Evolutionary conservation across 2,329 filamentous ascomycete genomes (phyloP).

Genomic region (Bisporella sp.): DNA sequence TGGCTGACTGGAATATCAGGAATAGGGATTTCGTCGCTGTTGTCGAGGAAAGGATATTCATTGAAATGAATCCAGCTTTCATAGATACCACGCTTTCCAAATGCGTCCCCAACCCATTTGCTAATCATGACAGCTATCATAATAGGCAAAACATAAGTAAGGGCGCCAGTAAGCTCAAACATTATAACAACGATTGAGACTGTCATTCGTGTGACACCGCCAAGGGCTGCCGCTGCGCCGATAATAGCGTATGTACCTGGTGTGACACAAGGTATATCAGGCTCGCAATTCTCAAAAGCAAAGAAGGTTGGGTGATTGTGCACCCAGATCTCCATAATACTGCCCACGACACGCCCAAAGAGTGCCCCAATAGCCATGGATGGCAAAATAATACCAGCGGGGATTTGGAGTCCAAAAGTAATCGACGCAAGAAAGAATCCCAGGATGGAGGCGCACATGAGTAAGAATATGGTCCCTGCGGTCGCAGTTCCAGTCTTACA

Average conservation of each 20-base stretch:
- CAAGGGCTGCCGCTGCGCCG: constrained; percentile 88
- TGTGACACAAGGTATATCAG: constrained; percentile 81
- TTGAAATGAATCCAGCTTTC: constrained; percentile 97
- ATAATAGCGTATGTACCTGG: constrained; percentile 96
- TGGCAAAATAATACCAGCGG: constrained; percentile 90
- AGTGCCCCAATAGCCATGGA: constrained; percentile 94
- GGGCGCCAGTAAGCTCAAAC: constrained; percentile 94
- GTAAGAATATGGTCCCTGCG: constrained; percentile 71
- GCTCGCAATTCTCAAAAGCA: constrained; percentile 73
- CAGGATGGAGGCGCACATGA: constrained; percentile 74
- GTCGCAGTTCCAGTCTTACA: constrained; percentile 84
- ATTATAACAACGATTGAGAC: constrained; percentile 99
- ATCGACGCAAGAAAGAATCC: constrained; percentile 81
- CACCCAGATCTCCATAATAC: constrained; percentile 85
- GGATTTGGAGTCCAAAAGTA: constrained; percentile 91
- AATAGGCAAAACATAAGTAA: constrained; percentile 94
- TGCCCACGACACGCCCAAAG: constrained; percentile 81
- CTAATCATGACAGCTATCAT: constrained; percentile 98
- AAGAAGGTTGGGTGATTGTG: constrained; percentile 69
- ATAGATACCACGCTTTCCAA: constrained; percentile 90
- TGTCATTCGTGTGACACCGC: constrained; percentile 91
- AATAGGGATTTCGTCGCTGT: constrained; percentile 69
- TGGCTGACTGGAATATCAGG: constrained; percentile 81
- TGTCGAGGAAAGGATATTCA: constrained; percentile 92
- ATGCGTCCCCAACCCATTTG: constrained; percentile 97